phyloP scores from a whole-genome alignment of 2,329 filamentous ascomycete species.

The Lachnellula willkommii region DNA sequence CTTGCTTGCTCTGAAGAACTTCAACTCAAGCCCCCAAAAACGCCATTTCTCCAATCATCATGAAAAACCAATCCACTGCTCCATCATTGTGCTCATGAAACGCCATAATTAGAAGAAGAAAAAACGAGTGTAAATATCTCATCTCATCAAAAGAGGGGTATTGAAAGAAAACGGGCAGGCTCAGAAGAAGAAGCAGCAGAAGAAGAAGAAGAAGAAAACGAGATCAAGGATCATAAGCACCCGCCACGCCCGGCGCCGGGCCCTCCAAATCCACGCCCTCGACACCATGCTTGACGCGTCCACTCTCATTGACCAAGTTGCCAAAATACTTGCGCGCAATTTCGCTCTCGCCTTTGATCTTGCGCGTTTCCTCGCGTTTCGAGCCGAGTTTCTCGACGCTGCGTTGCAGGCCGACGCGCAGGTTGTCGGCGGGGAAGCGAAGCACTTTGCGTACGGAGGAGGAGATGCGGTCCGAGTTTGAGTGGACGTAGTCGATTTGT shows the following conservation, averaged over 20 bases:
- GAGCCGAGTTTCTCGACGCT: slow-evolving; percentile 77
- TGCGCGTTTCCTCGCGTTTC: slow-evolving; percentile 76
- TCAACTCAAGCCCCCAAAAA: background rate
- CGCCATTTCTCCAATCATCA: background rate
- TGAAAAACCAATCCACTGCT: background rate
- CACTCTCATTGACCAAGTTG: slow-evolving; percentile 68
- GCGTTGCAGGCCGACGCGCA: slow-evolving; percentile 76
- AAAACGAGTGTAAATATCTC: background rate
- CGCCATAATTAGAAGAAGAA: background rate
- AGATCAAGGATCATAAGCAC: slow-evolving; percentile 26
- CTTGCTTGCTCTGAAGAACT: background rate
- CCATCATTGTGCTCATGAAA: background rate
- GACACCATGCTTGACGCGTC: slow-evolving; percentile 41
- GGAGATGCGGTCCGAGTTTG: slow-evolving; percentile 79
- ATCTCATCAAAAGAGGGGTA: background rate
- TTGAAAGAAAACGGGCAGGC: background rate
- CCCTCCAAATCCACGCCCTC: slow-evolving; percentile 33
- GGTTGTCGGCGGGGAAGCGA: slow-evolving; percentile 77
- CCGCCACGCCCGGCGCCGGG: slow-evolving; percentile 31
- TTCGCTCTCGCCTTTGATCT: slow-evolving; percentile 76
- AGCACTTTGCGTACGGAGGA: slow-evolving; percentile 83
- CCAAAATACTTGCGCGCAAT: slow-evolving; percentile 85
- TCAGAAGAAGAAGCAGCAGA: background rate
- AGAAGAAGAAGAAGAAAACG: background rate
- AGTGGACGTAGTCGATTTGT: slow-evolving; percentile 85